phyloP scores from a whole-genome alignment of 257 asterid species.

The Solanum verrucosum region DNA sequence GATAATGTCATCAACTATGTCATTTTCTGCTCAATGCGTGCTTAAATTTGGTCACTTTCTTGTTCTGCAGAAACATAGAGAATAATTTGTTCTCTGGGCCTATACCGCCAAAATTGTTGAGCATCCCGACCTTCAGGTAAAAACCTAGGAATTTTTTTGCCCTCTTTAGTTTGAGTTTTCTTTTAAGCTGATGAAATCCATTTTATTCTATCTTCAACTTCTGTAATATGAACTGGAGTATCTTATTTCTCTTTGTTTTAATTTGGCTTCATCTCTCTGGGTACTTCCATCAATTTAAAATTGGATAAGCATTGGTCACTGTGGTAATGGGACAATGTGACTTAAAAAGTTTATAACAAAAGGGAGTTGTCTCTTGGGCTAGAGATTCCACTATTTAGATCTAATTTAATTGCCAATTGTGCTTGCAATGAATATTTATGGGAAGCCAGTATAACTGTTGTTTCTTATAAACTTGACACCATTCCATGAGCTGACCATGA shows the following conservation, averaged over 20 bases:
- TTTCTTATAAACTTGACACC: background rate
- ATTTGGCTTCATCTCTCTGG: background rate
- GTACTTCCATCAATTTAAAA: background rate
- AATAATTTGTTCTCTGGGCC: conserved; percentile 94
- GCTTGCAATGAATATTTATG: background rate
- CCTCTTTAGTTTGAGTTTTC: background rate
- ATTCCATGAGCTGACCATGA: background rate
- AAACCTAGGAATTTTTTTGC: background rate
- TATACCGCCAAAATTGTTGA: conserved; percentile 52
- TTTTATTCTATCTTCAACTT: background rate
- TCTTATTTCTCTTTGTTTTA: background rate
- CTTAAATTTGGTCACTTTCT: background rate
- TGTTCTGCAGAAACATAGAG: conserved; percentile 54
- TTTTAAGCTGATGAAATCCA: background rate
- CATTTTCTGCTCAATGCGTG: background rate
- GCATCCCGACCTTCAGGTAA: conserved; percentile 78
- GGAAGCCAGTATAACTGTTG: background rate
- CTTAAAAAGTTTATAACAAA: background rate
- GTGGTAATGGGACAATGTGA: background rate
- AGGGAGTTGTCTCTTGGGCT: background rate
- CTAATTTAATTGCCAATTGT: background rate
- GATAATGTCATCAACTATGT: background rate
- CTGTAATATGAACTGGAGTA: background rate
- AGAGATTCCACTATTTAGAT: background rate
- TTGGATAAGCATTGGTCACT: background rate